Evolutionary conservation across 2,329 filamentous ascomycete species (phyloP).

Genomic region (Alternaria arborescens): DNA sequence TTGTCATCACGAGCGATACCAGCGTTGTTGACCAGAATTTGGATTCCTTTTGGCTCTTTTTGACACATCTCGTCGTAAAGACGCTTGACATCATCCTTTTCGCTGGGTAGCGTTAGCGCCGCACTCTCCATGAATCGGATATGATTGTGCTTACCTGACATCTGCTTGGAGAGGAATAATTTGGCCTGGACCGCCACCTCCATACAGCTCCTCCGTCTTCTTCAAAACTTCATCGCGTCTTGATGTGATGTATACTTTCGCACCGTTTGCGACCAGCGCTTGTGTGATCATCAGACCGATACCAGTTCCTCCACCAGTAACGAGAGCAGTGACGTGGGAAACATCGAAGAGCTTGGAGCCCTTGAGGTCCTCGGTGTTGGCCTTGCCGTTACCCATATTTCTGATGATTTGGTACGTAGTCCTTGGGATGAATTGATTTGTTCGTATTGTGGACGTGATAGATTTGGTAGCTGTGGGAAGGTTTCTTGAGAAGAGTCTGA

Average conservation of each 20-base stretch:
- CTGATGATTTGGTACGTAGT: constrained; percentile 31
- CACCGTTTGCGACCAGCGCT: constrained; percentile 69
- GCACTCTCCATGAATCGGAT: neutral
- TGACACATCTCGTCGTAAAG: constrained; percentile 52
- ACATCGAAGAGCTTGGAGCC: constrained; percentile 57
- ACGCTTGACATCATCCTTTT: constrained; percentile 59
- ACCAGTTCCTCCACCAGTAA: constrained; percentile 58
- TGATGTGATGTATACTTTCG: constrained; percentile 57
- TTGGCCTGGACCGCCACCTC: constrained; percentile 56
- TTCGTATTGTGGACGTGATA: constrained; percentile 15
- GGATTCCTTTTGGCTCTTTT: constrained; percentile 62
- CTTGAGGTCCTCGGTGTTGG: constrained; percentile 53
- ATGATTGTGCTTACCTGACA: constrained; percentile 33
- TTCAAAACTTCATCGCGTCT: constrained; percentile 47
- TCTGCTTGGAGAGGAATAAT: constrained; percentile 53
- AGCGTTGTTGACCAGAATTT: constrained; percentile 64
- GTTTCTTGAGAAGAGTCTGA: constrained; percentile 39
- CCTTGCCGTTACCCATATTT: constrained; percentile 47
- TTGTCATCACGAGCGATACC: constrained; percentile 62
- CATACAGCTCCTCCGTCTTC: constrained; percentile 58
- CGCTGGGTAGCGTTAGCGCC: constrained; percentile 38
- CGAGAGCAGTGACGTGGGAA: constrained; percentile 56
- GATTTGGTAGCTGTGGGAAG: constrained; percentile 17
- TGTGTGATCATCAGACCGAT: constrained; percentile 70
- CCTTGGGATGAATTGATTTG: constrained; percentile 21